Base-by-base conservation (phyloP, 2,329 filamentous ascomycete species). In the Nemania sp. region DNA sequence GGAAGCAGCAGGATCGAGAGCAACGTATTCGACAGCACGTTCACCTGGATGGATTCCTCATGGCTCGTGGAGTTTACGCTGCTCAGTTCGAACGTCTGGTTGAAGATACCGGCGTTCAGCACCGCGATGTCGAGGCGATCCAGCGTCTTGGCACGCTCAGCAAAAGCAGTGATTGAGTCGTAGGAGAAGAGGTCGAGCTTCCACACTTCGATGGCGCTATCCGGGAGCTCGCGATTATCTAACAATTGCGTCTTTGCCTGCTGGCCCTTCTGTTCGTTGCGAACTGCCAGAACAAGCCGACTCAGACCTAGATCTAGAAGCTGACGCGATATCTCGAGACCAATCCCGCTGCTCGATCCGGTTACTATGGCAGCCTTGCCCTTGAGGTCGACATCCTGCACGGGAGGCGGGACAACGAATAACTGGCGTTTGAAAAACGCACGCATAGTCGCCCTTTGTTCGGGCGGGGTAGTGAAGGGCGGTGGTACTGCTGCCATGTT, bases 21-120 rank as follows among this genome's bases (percentile, higher is more conserved):
- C 1, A 85, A 67, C 9, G 80, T 75, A 0, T 80, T 84, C 37
- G 74, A 78, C 57, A 85, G 73, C 13, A 82, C 81, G 60, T 85
- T 85, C 39, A 80, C 76, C 0, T 81, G 81, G 37, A 85, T 66
- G 5, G 72, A 77, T 15, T 71, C 70, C 63, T 85, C 82, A 0
- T 74, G 69, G 5, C 17, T 21, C 0, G 58, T 15, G 12, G 61
- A 5, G 25, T 32, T 6, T 1, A 70, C 20, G 13, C 45, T n/a
- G 9, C 17, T 20, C 29, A 56, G 20, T 11, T 39, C 18, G 15
- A 51, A 42, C 1, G 13, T 37, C 67, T 15, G 79, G 62, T 52
- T 61, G 13, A 35, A 45, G 2, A 67, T 5, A n/a, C 60, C 66
- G 2, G 64, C 62, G 40, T 66, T 68, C 21, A 76, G 68, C 29